Conservation (phyloP, 192 early-diverging fungal genomes). For the Haplosporangium gracile region DNA sequence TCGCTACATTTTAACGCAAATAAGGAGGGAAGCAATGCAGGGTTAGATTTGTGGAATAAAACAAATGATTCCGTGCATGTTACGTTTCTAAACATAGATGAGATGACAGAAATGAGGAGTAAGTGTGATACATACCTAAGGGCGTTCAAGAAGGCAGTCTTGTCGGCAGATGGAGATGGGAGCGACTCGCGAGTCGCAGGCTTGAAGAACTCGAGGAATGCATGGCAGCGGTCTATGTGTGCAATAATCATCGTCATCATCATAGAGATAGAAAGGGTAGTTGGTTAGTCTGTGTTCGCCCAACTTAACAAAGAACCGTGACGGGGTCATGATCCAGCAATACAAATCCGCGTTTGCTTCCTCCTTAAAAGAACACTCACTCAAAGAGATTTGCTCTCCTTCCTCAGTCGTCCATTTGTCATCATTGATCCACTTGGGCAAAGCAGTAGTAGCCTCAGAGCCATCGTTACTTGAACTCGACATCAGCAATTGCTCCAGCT, state of each 20-base stretch:
- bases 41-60: neutral
- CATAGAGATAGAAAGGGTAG: neutral
- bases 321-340: neutral
- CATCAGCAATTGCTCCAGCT: conserved; percentile 33
- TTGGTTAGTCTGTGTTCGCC: neutral
- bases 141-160: conserved; percentile 59
- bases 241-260: neutral
- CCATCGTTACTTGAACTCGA: neutral
- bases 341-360: neutral
- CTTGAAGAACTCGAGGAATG: conserved; percentile 60
- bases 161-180: conserved; percentile 47
- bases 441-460: neutral
- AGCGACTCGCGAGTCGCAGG: conserved; percentile 26
- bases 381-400: conserved; percentile 12
- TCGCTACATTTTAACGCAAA: conserved; percentile 35
- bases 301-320: neutral
- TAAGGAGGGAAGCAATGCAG: neutral
- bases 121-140: conserved; percentile 51
- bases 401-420: conserved; percentile 9
- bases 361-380: conserved; percentile 11
- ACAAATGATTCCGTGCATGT: neutral
- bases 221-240: conserved; percentile 61
- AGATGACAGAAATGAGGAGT: no score
- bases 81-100: neutral
- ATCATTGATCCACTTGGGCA: conserved; percentile 50